phyloP scores from a whole-genome alignment of 202 grass and related monocot species.

The Zoysia matrella region DNA sequence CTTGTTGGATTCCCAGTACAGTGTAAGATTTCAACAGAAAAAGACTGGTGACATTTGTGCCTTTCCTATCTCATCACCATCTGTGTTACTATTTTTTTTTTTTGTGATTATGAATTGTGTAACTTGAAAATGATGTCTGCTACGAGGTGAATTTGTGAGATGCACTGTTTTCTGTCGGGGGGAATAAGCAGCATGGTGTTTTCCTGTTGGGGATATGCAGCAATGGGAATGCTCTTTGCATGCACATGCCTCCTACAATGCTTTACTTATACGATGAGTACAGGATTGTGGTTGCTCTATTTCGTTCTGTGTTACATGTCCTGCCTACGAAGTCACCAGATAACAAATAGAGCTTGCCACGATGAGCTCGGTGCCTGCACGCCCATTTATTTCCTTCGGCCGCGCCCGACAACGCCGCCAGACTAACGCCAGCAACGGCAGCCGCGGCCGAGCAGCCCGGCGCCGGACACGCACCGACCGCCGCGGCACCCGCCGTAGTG shows the following conservation, averaged over 20 bases:
- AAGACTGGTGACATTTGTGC: constrained; percentile 31
- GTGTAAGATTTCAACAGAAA: constrained; percentile 43
- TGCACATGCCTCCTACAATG: background rate
- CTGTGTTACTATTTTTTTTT: constrained; percentile 22
- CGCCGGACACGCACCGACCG: constrained; percentile 51
- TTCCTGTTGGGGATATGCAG: background rate
- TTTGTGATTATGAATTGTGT: constrained; percentile 30
- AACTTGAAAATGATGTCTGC: constrained; percentile 34
- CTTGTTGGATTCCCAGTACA: constrained; percentile 36
- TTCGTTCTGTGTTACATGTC: background rate
- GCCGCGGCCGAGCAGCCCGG: constrained; percentile 6
- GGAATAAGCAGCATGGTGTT: constrained; percentile 9
- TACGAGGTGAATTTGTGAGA: constrained; percentile 7
- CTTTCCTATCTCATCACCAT: too few species aligned
- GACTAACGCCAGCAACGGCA: constrained; percentile 56
- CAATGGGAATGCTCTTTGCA: background rate
- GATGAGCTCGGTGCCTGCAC: background rate
- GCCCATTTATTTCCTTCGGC: background rate
- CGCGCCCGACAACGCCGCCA: background rate
- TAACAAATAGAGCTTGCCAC: background rate
- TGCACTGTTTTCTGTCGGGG: background rate
- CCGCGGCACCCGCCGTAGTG: constrained; percentile 69
- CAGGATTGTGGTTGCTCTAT: constrained; percentile 1
- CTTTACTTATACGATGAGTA: background rate
- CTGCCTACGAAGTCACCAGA: too few species aligned